Percentiles rank a stretch among this genome's conserved stretches.
These are phyloP conservation scores for Malassezia arunalokei DNA, from an alignment of 1,284 basidiomycete genomes.

Conservation along the genomic window DNA sequence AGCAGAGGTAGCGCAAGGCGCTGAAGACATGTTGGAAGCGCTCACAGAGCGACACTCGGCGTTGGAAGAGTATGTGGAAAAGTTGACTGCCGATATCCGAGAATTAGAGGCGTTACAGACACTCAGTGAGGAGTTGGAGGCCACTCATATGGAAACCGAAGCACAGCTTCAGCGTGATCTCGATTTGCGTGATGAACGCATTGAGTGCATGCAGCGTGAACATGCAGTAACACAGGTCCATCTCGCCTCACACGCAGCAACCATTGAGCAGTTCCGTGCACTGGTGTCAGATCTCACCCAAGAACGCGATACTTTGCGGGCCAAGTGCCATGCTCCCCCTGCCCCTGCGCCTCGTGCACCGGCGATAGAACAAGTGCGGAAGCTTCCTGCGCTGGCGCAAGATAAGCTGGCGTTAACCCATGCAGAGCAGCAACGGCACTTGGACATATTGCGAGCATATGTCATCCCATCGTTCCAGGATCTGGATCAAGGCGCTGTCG, in stretches of 20 bases:
- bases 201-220: constrained; percentile 21
- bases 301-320: constrained; percentile 36
- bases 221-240: constrained; percentile 28
- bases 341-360: constrained; percentile 1
- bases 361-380: background rate
- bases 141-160: constrained; percentile 88
- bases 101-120: constrained; percentile 91
- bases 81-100: constrained; percentile 86
- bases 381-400: background rate
- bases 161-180: constrained; percentile 81
- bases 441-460: constrained; percentile 37
- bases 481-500: constrained; percentile 33
- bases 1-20: constrained; percentile 84
- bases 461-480: constrained; percentile 33
- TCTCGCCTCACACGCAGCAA: constrained; percentile 33
- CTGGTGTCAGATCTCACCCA: constrained; percentile 33
- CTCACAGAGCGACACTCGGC: constrained; percentile 83
- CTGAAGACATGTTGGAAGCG: constrained; percentile 89
- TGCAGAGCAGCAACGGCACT: constrained; percentile 25
- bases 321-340: constrained; percentile 13
- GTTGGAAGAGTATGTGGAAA: constrained; percentile 69
- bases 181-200: constrained; percentile 40
- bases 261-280: constrained; percentile 38
- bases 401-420: constrained; percentile 26
- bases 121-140: constrained; percentile 90